phyloP scores from a whole-genome alignment of 1,284 basidiomycete genomes.

The Austroboletus niveus region DNA sequence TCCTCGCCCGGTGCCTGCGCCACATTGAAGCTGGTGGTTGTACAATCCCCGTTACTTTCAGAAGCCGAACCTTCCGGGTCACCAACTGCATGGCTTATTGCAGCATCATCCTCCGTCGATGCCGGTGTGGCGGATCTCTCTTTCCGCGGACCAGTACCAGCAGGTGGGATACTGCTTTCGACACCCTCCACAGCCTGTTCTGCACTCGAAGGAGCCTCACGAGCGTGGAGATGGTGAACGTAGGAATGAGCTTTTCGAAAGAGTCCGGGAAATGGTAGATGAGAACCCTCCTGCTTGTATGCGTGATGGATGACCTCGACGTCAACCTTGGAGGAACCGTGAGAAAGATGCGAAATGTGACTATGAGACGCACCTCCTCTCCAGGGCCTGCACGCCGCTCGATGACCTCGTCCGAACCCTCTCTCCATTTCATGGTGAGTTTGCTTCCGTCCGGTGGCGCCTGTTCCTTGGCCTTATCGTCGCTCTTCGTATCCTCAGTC shows the following conservation, averaged over 20 bases:
- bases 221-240: conserved; percentile 11
- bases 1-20: conserved; percentile 1
- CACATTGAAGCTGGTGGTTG: background rate
- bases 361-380: conserved; percentile 21
- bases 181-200: conserved; percentile 1
- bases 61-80: conserved; percentile 24
- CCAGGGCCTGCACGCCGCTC: conserved; percentile 30
- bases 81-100: conserved; percentile 2
- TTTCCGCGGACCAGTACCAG: background rate
- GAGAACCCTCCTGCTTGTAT: conserved; percentile 6
- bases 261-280: background rate
- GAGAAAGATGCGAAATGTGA: conserved; percentile 6
- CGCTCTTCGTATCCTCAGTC: conserved; percentile 14
- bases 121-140: background rate
- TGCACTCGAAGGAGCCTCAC: background rate
- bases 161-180: background rate
- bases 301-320: conserved; percentile 27
- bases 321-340: conserved; percentile 22
- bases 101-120: background rate
- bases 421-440: conserved; percentile 53
- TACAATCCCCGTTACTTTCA: conserved; percentile 16
- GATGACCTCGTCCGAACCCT: conserved; percentile 62
- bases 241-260: conserved; percentile 4
- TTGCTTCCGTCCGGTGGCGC: conserved; percentile 47
- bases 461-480: conserved; percentile 27